Base-by-base conservation (phyloP, 805 yeast species). In the Candida methanosorbosa region DNA sequence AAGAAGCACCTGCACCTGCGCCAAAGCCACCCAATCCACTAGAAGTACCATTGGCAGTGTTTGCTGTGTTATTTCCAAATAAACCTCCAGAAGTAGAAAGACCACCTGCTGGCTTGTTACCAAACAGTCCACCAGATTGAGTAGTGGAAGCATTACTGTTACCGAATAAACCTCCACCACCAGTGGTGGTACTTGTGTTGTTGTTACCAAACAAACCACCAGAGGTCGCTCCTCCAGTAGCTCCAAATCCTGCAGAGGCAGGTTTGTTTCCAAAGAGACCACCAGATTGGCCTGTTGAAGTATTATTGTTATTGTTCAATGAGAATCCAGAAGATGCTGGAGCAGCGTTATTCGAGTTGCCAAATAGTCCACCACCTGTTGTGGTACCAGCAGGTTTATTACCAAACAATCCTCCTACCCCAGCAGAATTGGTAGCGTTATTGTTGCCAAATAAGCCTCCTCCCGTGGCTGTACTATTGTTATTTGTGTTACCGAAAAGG, bases 81-180 rank as follows among this genome's bases (percentile, higher is more conserved):
- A 63, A 45, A 20, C 64, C 66, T 38, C 66, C 67, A 25, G 54
- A 41, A 13, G 43, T 38, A 17, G n/a, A n/a, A 8, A 21, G 23
- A 9, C 23, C 23, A 21, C 49, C 41, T 5, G 51, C 43, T 16
- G 54, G 52, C 27, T 8, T 9, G 23, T 11, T 37, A 14, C 70
- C 72, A 45, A 68, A 67, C 27, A 65, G 37, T 2, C 70, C 69
- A 14, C 65, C 63, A 1, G 45, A 29, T 21, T 21, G 23, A 21
- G 44, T 42, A 17, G 37, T 39, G 21, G 48, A 49, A 36, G 37
- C 40, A 34, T 29, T 9, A 12, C 22, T n/a, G 18, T 14, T 24
- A 34, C 37, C 66, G 41, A 60, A 59, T 28, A 57, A 32, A 7
- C 61, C 61, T 18, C 64, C 63, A 34, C 18, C 18, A 18, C 21